phyloP scores from a whole-genome alignment of 139 green algal genomes.

The Zygnema circumcarinatum region DNA sequence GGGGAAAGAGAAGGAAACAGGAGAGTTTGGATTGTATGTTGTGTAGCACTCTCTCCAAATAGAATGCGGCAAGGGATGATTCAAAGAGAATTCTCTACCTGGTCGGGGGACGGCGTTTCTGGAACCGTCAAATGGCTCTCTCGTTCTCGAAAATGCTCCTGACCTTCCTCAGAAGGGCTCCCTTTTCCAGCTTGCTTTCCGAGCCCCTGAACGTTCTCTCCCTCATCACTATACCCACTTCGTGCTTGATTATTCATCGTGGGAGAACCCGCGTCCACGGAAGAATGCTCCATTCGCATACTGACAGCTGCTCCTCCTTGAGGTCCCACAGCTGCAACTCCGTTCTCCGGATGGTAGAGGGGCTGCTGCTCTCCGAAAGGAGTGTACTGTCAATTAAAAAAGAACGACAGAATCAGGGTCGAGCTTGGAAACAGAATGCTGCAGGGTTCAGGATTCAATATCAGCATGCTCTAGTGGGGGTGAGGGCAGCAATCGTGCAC shows the following conservation, averaged over 20 bases:
- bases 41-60: neutral
- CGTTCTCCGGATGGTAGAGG: neutral
- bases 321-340: neutral
- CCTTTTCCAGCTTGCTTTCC: neutral
- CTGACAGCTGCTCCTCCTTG: neutral
- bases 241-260: neutral
- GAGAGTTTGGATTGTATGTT: no score
- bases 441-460: no score
- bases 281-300: neutral
- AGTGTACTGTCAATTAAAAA: neutral
- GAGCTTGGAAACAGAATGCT: no score
- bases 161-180: neutral
- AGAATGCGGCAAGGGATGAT: neutral
- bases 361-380: neutral
- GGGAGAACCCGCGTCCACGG: neutral
- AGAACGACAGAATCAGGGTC: no score
- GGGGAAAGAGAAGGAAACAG: no score
- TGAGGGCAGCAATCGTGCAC: no score
- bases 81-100: no score
- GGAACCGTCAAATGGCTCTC: conserved; percentile 76
- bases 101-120: conserved; percentile 79
- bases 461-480: no score
- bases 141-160: conserved; percentile 48
- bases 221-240: neutral
- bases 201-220: neutral